These are phyloP conservation scores for Hypoxylon fuscum DNA, from an alignment of 495 filamentous ascomycete genomes.

Conservation along the genomic window DNA sequence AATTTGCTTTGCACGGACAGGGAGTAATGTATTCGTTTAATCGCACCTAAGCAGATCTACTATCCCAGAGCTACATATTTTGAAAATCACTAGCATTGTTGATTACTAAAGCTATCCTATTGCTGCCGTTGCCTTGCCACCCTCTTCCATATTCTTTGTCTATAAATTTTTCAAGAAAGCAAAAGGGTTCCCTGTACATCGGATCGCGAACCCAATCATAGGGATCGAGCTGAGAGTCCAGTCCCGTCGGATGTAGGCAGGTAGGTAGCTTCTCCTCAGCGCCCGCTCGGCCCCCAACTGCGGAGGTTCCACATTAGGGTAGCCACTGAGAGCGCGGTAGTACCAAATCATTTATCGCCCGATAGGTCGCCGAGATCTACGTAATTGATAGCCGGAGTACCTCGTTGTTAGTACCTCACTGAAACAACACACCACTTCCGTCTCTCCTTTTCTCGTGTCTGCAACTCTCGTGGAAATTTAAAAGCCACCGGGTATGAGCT, in stretches of 20 bases:
- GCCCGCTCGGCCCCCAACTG: conserved; percentile 1
- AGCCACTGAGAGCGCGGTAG: conserved; percentile 14
- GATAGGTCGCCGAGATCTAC: conserved; percentile 23
- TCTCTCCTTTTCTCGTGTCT: background rate
- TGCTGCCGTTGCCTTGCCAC: too few species aligned
- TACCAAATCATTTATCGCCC: conserved; percentile 23
- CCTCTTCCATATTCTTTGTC: too few species aligned
- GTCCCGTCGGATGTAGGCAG: background rate
- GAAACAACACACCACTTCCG: background rate
- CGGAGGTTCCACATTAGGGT: background rate
- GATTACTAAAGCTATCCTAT: background rate
- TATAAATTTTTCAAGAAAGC: too few species aligned
- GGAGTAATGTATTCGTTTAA: too few species aligned
- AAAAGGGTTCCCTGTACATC: background rate
- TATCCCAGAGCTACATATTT: too few species aligned
- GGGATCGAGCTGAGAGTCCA: too few species aligned
- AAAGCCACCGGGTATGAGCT: background rate
- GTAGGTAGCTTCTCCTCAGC: background rate
- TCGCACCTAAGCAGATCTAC: too few species aligned
- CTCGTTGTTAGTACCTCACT: background rate
- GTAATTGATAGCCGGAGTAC: background rate
- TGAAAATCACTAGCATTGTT: too few species aligned
- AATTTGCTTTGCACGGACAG: too few species aligned
- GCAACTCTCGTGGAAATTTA: background rate
- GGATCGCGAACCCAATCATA: background rate